Conservation (phyloP, 2,329 filamentous ascomycete species). For the Cryphonectria naterciae region DNA sequence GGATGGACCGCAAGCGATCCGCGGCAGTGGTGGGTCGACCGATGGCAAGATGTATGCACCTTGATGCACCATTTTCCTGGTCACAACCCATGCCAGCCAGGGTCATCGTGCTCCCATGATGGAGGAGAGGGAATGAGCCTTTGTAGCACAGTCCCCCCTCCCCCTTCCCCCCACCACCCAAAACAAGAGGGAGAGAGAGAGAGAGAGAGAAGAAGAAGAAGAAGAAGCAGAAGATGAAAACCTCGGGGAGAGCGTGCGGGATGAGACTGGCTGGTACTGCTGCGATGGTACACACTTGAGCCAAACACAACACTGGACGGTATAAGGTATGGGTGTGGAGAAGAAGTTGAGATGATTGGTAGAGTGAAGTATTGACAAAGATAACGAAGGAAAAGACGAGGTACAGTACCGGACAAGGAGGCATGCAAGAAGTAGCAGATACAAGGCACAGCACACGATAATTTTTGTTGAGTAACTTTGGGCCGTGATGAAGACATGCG, state of each 20-base stretch:
- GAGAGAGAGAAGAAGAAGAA: background rate
- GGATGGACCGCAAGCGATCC: background rate
- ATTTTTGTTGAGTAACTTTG: background rate
- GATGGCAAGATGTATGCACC: slow-evolving; percentile 15
- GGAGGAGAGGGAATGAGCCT: background rate
- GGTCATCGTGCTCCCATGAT: slow-evolving; percentile 12
- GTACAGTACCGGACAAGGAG: background rate
- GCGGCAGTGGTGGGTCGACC: slow-evolving; percentile 14
- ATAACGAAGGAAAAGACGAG: background rate
- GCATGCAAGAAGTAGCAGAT: slow-evolving; percentile 2
- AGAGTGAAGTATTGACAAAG: background rate
- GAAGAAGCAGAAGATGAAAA: background rate
- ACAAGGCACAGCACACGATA: slow-evolving; percentile 2
- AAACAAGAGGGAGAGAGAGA: too few relatives aligned
- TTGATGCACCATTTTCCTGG: background rate
- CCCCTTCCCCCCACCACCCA: too few relatives aligned
- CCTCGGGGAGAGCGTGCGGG: background rate
- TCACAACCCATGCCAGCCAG: slow-evolving; percentile 17
- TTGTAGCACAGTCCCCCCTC: background rate
- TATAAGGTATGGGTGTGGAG: background rate
- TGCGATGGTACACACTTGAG: background rate
- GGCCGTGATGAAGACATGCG: background rate
- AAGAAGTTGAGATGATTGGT: background rate
- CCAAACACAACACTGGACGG: background rate
- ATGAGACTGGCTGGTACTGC: background rate